Conservation (phyloP, 2,329 filamentous ascomycete species). For the Exserohilum rostratum region DNA sequence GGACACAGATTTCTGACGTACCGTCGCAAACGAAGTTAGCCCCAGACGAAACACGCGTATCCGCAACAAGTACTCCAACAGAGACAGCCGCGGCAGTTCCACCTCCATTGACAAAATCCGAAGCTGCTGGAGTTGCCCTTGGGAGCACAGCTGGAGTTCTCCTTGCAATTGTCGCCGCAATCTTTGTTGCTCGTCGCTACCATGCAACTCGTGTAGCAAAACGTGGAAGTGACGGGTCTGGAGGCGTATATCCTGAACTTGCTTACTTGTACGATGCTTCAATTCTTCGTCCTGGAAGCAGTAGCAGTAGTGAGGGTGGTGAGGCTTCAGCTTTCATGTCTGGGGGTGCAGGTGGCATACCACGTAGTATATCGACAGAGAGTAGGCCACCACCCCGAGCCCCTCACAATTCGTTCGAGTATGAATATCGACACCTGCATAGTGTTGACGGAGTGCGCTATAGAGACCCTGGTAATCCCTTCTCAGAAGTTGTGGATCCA, state of each 20-base stretch:
- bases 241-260: slow-evolving; percentile 39
- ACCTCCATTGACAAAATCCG: slow-evolving; percentile 33
- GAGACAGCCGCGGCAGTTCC: slow-evolving; percentile 17
- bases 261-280: slow-evolving; percentile 45
- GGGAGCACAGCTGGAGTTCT: slow-evolving; percentile 42
- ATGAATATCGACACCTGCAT: slow-evolving; percentile 8
- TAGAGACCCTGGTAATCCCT: slow-evolving; percentile 19
- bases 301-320: slow-evolving; percentile 11
- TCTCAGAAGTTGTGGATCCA: slow-evolving; percentile 12
- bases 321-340: slow-evolving; percentile 34
- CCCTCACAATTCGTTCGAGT: slow-evolving; percentile 3
- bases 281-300: slow-evolving; percentile 7
- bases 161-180: slow-evolving; percentile 40
- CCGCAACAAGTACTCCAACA: slow-evolving; percentile 15
- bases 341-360: slow-evolving; percentile 21
- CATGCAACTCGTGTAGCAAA: slow-evolving; percentile 26
- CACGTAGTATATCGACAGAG: not conserved
- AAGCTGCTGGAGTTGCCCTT: slow-evolving; percentile 46
- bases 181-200: slow-evolving; percentile 43
- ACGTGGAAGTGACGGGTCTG: slow-evolving; percentile 22
- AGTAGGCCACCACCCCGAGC: slow-evolving; percentile 2
- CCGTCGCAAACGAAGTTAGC: not conserved
- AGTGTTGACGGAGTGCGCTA: slow-evolving; percentile 13
- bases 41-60: not conserved
- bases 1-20: not conserved